A percentile compares a stretch with the other conserved stretches of the same genome.
These are phyloP conservation scores for Endothia cerciana DNA, from an alignment of 2,329 filamentous ascomycete genomes.

Conservation along the genomic window DNA sequence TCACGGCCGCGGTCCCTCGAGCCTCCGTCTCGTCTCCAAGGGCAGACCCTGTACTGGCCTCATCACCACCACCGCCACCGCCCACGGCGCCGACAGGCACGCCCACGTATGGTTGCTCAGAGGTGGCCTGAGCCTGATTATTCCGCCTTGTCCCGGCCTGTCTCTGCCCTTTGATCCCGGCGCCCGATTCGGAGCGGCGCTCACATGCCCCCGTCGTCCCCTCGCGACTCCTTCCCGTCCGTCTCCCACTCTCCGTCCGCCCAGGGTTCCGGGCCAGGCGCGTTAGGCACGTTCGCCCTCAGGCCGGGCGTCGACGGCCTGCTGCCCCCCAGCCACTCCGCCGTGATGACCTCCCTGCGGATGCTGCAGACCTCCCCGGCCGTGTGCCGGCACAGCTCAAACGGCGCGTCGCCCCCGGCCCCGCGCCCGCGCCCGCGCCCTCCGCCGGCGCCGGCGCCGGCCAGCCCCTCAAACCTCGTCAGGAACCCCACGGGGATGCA, in stretches of 20 bases:
- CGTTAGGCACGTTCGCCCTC: constrained; percentile 19
- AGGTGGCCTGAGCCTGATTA: too few species aligned
- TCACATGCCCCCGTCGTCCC: background rate
- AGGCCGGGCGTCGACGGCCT: constrained; percentile 23
- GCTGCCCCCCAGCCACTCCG: constrained; percentile 26
- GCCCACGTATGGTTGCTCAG: too few species aligned
- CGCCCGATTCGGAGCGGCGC: too few species aligned
- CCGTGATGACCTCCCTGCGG: constrained; percentile 27
- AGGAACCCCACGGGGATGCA: constrained; percentile 27
- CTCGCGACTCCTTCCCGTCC: background rate
- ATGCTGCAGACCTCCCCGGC: constrained; percentile 27
- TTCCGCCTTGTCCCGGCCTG: too few species aligned
- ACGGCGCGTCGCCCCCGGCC: constrained; percentile 1
- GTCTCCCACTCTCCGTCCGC: constrained; percentile 2
- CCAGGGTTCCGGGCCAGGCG: constrained; percentile 10
- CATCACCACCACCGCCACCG: too few species aligned
- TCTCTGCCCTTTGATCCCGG: too few species aligned
- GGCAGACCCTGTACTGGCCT: too few species aligned
- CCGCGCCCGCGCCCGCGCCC: background rate
- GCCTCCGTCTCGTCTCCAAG: too few species aligned
- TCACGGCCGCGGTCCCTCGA: too few species aligned
- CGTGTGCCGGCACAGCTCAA: constrained; percentile 26
- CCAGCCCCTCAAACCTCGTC: constrained; percentile 21
- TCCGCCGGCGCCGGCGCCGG: background rate
- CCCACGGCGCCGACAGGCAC: too few species aligned